Evolutionary conservation across 495 filamentous ascomycete genomes (phyloP).

Genomic region (Penicillium manginii): DNA sequence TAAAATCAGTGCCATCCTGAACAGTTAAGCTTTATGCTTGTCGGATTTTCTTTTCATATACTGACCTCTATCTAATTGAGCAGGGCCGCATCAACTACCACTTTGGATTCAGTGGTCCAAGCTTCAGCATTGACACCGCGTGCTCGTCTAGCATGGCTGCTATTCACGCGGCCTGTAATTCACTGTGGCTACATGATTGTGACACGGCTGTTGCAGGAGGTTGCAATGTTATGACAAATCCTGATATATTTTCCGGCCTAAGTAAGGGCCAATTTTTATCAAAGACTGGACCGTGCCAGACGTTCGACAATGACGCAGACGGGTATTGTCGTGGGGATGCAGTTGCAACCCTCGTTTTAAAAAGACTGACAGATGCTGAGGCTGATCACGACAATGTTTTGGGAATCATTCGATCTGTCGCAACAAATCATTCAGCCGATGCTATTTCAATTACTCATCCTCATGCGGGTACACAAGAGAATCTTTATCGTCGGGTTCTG

Average conservation of each 20-base stretch:
- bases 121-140: constrained; percentile 73
- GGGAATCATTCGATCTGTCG: constrained; percentile 33
- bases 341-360: constrained; percentile 47
- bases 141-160: constrained; percentile 65
- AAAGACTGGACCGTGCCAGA: constrained; percentile 60
- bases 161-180: constrained; percentile 60
- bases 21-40: not conserved
- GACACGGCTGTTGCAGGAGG: constrained; percentile 76
- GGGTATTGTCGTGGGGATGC: constrained; percentile 69
- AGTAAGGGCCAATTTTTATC: constrained; percentile 70
- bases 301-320: constrained; percentile 69
- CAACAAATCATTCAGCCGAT: constrained; percentile 49
- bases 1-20: not conserved
- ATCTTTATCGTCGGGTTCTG: constrained; percentile 48
- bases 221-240: constrained; percentile 65
- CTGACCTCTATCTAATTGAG: not conserved
- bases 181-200: constrained; percentile 67
- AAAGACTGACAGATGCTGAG: constrained; percentile 48
- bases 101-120: constrained; percentile 70
- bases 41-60: not conserved
- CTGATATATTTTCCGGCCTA: constrained; percentile 71
- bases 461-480: constrained; percentile 52
- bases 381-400: constrained; percentile 51
- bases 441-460: constrained; percentile 53
- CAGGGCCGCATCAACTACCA: constrained; percentile 47